These are phyloP conservation scores for Pisolithus microcarpus DNA, from an alignment of 768 basidiomycete genomes.

Conservation along the genomic window DNA sequence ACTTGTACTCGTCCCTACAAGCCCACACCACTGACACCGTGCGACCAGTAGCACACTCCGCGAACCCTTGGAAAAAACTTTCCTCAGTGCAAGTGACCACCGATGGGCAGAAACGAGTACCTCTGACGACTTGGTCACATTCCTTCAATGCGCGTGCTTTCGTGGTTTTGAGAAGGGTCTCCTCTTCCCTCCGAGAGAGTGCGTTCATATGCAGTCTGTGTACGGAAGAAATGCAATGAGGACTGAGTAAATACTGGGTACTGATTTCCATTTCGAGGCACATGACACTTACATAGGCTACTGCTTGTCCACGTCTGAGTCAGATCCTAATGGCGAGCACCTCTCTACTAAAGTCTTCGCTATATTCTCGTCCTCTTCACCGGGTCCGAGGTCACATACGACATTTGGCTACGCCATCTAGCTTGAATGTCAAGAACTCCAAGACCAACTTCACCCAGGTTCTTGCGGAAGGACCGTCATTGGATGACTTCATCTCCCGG, in stretches of 20 bases:
- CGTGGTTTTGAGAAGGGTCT: conserved; percentile 73
- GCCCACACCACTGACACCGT: conserved; percentile 83
- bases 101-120: conserved; percentile 20
- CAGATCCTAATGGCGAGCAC: background rate
- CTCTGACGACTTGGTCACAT: conserved; percentile 71
- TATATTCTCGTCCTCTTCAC: background rate
- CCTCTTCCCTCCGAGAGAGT: conserved; percentile 83
- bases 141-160: conserved; percentile 74
- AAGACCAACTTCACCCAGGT: conserved; percentile 43
- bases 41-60: conserved; percentile 74
- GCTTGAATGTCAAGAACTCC: conserved; percentile 17
- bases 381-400: conserved; percentile 24
- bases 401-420: conserved; percentile 42
- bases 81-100: background rate
- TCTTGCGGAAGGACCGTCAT: conserved; percentile 59
- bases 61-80: conserved; percentile 52
- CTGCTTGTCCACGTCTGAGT: background rate
- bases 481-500: conserved; percentile 78
- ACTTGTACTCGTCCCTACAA: conserved; percentile 61
- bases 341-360: background rate
- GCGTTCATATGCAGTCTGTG: conserved; percentile 54
- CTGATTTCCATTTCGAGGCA: background rate
- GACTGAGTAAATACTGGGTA: too few relatives aligned
- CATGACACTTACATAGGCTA: too few relatives aligned
- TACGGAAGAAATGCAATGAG: background rate